phyloP scores from a whole-genome alignment of 73 alveolate genomes.

The Paramecium biaurelia region DNA sequence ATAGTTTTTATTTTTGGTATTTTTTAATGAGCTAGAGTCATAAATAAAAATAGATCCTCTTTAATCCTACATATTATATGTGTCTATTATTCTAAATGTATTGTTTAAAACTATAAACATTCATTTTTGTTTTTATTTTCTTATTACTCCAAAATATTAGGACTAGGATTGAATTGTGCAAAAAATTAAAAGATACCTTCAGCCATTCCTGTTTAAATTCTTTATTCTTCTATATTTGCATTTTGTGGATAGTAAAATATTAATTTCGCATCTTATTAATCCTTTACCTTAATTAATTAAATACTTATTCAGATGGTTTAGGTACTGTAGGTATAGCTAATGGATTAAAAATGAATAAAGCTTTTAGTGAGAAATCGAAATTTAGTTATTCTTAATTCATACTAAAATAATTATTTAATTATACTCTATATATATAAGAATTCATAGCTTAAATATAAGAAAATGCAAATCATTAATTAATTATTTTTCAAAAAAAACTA shows the following conservation, averaged over 20 bases:
- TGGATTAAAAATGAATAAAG: conserved; percentile 16
- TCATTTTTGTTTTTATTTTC: background rate
- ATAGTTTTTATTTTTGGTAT: background rate
- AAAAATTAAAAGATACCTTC: conserved; percentile 43
- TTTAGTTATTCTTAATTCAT: background rate
- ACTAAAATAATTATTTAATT: background rate
- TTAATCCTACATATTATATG: background rate
- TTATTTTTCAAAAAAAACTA: background rate
- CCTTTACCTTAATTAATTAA: background rate
- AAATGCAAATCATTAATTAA: no score
- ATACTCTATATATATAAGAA: background rate
- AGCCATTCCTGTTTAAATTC: conserved; percentile 52
- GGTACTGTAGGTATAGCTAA: background rate
- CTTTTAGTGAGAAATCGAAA: background rate
- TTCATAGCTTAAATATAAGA: background rate
- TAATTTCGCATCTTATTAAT: conserved; percentile 35
- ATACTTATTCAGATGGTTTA: conserved; percentile 43
- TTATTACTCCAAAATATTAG: background rate
- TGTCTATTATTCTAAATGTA: conserved; percentile 9
- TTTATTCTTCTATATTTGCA: background rate
- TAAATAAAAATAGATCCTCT: background rate
- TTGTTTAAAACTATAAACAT: background rate
- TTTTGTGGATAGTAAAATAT: background rate
- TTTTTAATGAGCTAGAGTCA: background rate
- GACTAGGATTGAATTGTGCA: background rate